Evolutionary conservation across 192 early-diverging fungal species (phyloP), one percentile per base, ranked within the genome.

Genomic region (Coemansia sp.): DNA sequence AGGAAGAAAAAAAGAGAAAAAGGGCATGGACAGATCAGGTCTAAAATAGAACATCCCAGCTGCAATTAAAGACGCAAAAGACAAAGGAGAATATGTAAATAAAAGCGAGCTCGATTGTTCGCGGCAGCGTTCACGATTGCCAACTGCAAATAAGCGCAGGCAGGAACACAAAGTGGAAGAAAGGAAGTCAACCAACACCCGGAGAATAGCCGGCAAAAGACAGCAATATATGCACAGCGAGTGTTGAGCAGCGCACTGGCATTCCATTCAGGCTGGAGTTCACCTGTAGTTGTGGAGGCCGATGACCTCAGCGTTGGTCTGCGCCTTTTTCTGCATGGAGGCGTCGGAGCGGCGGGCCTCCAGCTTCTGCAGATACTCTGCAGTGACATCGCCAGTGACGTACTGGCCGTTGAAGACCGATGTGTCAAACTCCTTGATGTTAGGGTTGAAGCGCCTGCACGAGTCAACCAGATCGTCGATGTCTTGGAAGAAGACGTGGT

Each of bases 331-430:
- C 63, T 75, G 68, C 81, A 69, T 84, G 69, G 72, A 56, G 15
- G 38, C 59, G 65, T 84, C 81, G 6, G 72, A 71, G 73, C 81
- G 81, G 53, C 69, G 72, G 26, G 44, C 62, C 66, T 84, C 81
- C 21, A 84, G 81, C 77, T 84, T 78, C 51, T 75, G 62, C 65
- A 95, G 68, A 67, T 95, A 95, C 59, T 87, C 87, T 23, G 81
- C 59, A 23, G 88, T 86, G 16, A 95, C 84, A 61, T 85, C 86
- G 60, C 91, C 93, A 8, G 97, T 95, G 26, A 99, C 86, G 78
- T 99, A 99, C 51, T 87, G 76, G 49, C 95, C 95, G 64, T 94
- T 94, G 78, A 99, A 99, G 9, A 99, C 97, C 15, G 98, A 98
- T 12, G 93, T 89, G 81, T 99, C 98, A 88, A 98, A 99, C 16